Conservation (phyloP, 176 grass and related monocot species). For the Oryza glaberrima region DNA sequence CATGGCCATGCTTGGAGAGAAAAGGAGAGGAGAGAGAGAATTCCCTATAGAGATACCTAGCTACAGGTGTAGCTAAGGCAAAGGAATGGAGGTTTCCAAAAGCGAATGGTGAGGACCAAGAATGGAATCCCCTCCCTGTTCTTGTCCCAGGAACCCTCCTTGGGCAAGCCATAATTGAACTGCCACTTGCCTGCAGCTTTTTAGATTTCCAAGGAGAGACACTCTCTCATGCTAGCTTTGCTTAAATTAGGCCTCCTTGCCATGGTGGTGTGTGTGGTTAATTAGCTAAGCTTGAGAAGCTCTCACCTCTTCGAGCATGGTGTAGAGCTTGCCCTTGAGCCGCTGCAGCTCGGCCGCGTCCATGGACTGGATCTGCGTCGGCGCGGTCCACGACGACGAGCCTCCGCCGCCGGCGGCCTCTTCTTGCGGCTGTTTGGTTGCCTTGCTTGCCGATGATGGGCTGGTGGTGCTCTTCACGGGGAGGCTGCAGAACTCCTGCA, state of each 20-base stretch:
- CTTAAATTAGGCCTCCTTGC: neutral
- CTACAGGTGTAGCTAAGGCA: constrained; percentile 36
- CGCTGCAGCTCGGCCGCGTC: constrained; percentile 68
- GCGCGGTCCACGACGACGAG: constrained; percentile 50
- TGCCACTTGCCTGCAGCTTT: constrained; percentile 31
- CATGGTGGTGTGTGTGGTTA: neutral
- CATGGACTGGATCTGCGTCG: constrained; percentile 57
- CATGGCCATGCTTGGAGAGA: constrained; percentile 38
- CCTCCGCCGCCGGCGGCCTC: constrained; percentile 37
- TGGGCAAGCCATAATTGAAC: constrained; percentile 63
- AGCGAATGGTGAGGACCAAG: constrained; percentile 56
- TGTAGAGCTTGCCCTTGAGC: constrained; percentile 70
- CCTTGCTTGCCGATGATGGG: neutral
- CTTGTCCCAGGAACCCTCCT: constrained; percentile 57
- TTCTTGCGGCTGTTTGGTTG: neutral
- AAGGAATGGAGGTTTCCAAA: constrained; percentile 81
- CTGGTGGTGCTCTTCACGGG: constrained; percentile 15
- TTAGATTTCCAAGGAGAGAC: constrained; percentile 37
- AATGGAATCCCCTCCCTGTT: constrained; percentile 54
- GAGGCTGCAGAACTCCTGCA: constrained; percentile 74
- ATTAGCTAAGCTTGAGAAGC: neutral
- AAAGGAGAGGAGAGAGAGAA: constrained; percentile 16
- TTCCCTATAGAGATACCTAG: constrained; percentile 47
- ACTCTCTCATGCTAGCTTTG: neutral
- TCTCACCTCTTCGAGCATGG: constrained; percentile 88